A percentile compares a stretch with the other conserved stretches of the same genome.
phyloP scores from a whole-genome alignment of 495 filamentous ascomycete genomes.

The Penicillium malachiteum region DNA sequence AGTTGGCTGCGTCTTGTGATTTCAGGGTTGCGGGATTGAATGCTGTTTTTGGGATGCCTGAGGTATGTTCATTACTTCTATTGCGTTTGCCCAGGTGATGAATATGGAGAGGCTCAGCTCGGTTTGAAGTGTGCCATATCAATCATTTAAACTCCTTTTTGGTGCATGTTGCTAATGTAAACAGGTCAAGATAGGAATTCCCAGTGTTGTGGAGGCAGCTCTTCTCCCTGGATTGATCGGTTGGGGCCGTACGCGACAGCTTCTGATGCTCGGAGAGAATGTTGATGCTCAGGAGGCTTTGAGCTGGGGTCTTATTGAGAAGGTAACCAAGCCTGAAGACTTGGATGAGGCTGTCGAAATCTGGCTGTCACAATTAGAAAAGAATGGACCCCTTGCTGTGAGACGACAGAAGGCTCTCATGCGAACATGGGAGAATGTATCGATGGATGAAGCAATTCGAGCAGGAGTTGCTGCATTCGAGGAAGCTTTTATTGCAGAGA shows the following conservation, averaged over 20 bases:
- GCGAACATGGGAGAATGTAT: conserved; percentile 22
- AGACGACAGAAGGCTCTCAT: conserved; percentile 26
- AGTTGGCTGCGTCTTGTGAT: conserved; percentile 26
- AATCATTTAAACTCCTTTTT: too few species aligned
- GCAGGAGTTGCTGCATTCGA: conserved; percentile 23
- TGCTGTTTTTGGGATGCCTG: conserved; percentile 29
- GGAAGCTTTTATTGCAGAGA: conserved; percentile 15
- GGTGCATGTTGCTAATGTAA: background rate
- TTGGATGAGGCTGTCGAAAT: conserved; percentile 26
- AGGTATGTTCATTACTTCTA: conserved; percentile 12
- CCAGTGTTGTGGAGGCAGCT: conserved; percentile 28
- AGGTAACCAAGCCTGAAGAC: conserved; percentile 17
- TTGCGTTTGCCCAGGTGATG: background rate
- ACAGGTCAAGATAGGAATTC: conserved; percentile 23
- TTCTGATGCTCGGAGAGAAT: conserved; percentile 25
- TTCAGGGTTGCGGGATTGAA: conserved; percentile 18
- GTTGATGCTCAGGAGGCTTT: conserved; percentile 23
- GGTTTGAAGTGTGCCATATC: too few species aligned
- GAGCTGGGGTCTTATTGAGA: conserved; percentile 26
- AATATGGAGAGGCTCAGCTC: too few species aligned
- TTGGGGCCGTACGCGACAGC: conserved; percentile 25
- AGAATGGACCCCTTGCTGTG: conserved; percentile 24
- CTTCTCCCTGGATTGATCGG: conserved; percentile 23
- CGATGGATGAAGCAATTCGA: conserved; percentile 17
- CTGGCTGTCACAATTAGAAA: conserved; percentile 22